Evolutionary conservation across 176 grass and related monocot species (phyloP), one percentile per base, ranked within the genome.

Genomic region (Carex littledalei): DNA sequence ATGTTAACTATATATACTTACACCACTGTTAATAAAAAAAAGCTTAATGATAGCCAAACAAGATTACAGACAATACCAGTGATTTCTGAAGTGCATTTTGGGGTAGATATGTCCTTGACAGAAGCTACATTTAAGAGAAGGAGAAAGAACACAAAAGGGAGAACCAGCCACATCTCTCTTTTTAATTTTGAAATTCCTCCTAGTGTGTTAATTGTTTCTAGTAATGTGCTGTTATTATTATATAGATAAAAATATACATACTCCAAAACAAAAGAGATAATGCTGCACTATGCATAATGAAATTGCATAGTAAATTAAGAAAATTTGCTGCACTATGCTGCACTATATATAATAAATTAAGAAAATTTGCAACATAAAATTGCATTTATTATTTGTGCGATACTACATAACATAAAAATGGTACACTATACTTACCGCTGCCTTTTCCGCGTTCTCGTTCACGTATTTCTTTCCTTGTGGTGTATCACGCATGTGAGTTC

Each of bases 61-160:
- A 41, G n/a, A 68, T 60, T 68, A 73, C 5, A 53, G 60, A 32
- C 47, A 57, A 8, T 43, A 94, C 92, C 92, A 6, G 29, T 70
- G 73, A 67, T 14, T 69, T 94, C 78, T 6, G 92, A 89, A 39
- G 85, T 26, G 85, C 89, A 91, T 14, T 64, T 24, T 87, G 78
- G 67, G 84, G 21, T 67, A 29, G 84, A 8, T 80, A 82, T 85
- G 20, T 85, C 82, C 55, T 64, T 85, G 53, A 58, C 37, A 13
- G 89, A 67, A 74, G 78, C 67, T 60, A 54, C 89, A 34, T 37
- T 67, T 5, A 81, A 60, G 85, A 89, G 81, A 16, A 90, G 67
- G 67, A 93, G 84, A 81, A 83, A 87, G 85, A 67, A 61, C 6
- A 78, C 73, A 61, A 81, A 17, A 81, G 32, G 63, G 39, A 81